Conservation (phyloP, 1,284 basidiomycete genomes). For the Ceratobasidium sp. region DNA sequence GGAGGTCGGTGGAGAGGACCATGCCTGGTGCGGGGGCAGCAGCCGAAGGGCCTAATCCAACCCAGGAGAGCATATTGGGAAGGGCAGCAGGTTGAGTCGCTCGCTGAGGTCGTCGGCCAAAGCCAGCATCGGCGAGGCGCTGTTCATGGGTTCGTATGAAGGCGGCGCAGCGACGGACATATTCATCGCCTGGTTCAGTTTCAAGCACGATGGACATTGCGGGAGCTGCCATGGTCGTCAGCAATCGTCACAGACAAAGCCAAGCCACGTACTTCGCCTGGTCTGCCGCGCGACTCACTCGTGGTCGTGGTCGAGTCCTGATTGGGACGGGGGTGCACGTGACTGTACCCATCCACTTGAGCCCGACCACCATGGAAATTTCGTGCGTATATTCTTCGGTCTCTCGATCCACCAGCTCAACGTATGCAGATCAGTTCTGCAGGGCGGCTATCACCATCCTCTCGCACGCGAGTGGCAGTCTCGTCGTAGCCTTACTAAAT, state of each 20-base stretch:
- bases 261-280: not conserved
- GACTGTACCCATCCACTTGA: not conserved
- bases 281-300: not conserved
- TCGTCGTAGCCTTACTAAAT: conserved; percentile 78
- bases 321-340: no score
- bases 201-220: conserved; percentile 57
- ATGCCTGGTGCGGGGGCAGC: conserved; percentile 62
- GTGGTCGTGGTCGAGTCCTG: conserved; percentile 3
- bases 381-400: conserved; percentile 7
- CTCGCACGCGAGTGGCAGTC: conserved; percentile 87
- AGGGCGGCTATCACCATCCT: conserved; percentile 93
- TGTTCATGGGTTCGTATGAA: conserved; percentile 77
- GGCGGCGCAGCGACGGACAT: conserved; percentile 70
- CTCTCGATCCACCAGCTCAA: not conserved
- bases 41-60: conserved; percentile 56
- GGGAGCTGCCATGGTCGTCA: not conserved
- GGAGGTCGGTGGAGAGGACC: conserved; percentile 75
- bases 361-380: conserved; percentile 30
- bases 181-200: conserved; percentile 74
- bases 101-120: conserved; percentile 60
- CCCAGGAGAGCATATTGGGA: conserved; percentile 73
- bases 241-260: not conserved
- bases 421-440: conserved; percentile 75
- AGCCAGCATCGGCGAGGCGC: conserved; percentile 70
- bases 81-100: conserved; percentile 56